A percentile compares a stretch with the other conserved stretches of the same genome.
phyloP scores from a whole-genome alignment of 2,329 filamentous ascomycete genomes.

The Colletotrichum sp. region DNA sequence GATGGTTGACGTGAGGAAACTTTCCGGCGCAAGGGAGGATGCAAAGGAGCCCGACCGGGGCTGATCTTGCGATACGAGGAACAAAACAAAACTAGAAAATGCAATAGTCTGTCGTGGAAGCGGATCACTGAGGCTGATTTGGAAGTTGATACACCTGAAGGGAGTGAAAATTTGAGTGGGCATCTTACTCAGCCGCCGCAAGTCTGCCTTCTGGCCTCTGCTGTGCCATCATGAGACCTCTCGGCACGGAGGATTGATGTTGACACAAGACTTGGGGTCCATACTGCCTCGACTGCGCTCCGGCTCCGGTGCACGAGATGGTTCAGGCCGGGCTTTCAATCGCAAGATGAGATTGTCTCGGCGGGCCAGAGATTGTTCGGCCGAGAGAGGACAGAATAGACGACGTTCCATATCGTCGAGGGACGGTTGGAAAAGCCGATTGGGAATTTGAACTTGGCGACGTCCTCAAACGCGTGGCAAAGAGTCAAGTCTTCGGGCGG shows the following conservation, averaged over 20 bases:
- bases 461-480: background rate
- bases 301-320: background rate
- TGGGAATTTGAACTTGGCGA: background rate
- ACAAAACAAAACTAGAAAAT: background rate
- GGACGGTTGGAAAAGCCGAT: background rate
- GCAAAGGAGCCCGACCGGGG: background rate
- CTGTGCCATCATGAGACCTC: background rate
- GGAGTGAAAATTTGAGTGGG: background rate
- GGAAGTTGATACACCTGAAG: background rate
- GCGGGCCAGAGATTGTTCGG: background rate
- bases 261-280: background rate
- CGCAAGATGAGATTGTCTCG: background rate
- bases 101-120: background rate
- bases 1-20: background rate
- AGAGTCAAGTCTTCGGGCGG: background rate
- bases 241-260: background rate
- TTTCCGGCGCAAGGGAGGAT: background rate
- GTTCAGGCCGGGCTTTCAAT: background rate
- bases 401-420: background rate
- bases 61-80: background rate
- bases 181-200: background rate
- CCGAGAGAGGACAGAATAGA: background rate
- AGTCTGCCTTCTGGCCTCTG: background rate
- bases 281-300: background rate
- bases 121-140: background rate